Conservation (phyloP, 1,139 yeast genomes). For the Pneumocystis wakefieldiae region DNA sequence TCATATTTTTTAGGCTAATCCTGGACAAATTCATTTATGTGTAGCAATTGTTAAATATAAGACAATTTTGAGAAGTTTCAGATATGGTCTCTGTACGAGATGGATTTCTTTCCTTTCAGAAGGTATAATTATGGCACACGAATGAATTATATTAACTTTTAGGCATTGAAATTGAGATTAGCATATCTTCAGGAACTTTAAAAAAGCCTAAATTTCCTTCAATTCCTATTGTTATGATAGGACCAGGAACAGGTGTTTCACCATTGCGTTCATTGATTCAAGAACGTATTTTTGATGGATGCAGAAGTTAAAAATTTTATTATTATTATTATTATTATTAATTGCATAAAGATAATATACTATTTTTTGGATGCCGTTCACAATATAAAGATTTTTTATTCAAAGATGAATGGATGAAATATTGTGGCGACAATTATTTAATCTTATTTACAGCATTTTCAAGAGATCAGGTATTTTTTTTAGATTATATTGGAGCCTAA, state of each 20-base stretch:
- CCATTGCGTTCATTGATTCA: constrained; percentile 90
- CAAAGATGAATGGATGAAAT: constrained; percentile 36
- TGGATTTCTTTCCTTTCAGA: constrained; percentile 44
- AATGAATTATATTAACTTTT: not conserved
- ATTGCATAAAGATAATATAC: constrained; percentile 15
- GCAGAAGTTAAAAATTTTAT: not conserved
- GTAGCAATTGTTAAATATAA: constrained; percentile 77
- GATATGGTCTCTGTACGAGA: constrained; percentile 72
- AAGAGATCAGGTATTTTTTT: constrained; percentile 31
- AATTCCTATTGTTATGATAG: constrained; percentile 40
- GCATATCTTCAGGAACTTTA: constrained; percentile 33
- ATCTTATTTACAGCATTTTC: constrained; percentile 46
- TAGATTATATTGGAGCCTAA: not conserved
- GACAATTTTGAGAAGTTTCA: constrained; percentile 58
- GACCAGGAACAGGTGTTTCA: constrained; percentile 98
- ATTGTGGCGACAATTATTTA: constrained; percentile 25
- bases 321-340: not conserved
- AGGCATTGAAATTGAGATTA: constrained; percentile 31
- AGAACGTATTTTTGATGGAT: constrained; percentile 28
- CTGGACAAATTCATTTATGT: constrained; percentile 40
- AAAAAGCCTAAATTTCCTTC: constrained; percentile 12
- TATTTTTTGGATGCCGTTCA: constrained; percentile 69
- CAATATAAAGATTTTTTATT: constrained; percentile 56
- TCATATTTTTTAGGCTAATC: not conserved
- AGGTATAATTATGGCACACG: not conserved